Base-by-base conservation (phyloP, 1,284 basidiomycete species). In the Cutaneotrichosporon curvatum region DNA sequence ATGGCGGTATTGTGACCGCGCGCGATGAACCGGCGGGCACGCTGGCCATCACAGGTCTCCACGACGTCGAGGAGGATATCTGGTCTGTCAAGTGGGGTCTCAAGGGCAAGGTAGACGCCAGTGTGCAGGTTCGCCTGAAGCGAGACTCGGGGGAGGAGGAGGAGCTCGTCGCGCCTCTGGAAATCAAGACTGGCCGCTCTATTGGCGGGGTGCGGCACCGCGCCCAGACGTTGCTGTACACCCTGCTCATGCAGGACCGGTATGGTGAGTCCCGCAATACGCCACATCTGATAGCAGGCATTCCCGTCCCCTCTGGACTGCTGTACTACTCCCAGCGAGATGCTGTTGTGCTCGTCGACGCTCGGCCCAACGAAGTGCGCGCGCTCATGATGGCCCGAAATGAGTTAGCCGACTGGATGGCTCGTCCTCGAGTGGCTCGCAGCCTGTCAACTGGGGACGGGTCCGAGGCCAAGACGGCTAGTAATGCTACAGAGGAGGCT, bases 181-280 rank as follows among this genome's bases (percentile, higher is more conserved):
- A 99, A 70, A 87, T 98, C 72, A 99, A 98, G 73, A 99, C 94
- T 0, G 94, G 95, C 1, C 76, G 84, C 42, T 70, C 83, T 1
- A 73, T 81, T 22, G 81, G 81, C 11, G 80, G 83, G 2, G 82
- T 92, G 78, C 88, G 94, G 58, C 95, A 98, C 68, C 83, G 91
- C 35, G 95, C 95, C 0, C 94, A 99, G 71, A 98, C 95, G 1
- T 92, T 96, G 83, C 74, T 98, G 6, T 99, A 98, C 65, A 96
- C 90, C 0, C 75, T 98, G 12, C 78, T 99, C 7, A 83, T 92
- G 65, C 80, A 82, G 30, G 92, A 98, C 62, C 80, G 91, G 12
- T 97, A 97, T 63, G 83, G 85, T 55, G 45, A 45, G 71, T 30
- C 2, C 23, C 2, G 5, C 19, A 4, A 4, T 1, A 15, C 14